Evolutionary conservation across 805 yeast species (phyloP), one percentile per base, ranked within the genome.

Genomic region (Teunomyces panamensis): DNA sequence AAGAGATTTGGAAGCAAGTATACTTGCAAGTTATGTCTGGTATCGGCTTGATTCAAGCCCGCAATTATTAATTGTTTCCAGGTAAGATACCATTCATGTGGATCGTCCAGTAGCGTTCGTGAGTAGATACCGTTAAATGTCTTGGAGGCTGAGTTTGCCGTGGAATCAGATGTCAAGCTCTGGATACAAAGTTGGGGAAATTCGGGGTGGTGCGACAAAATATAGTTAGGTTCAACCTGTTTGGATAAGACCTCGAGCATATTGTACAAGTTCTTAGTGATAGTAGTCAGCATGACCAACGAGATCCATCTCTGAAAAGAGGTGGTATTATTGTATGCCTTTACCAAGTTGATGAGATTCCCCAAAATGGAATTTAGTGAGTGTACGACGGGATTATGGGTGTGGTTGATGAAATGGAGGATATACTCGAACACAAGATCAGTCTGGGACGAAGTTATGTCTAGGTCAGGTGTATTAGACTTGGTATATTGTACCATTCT

Each of bases 111-210:
- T 16, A 44, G 41, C 14, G 52, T 49, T 13, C 48, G 62, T 28
- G 51, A 50, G 50, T 44, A 69, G 51, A 56, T 49, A 0, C 75
- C 57, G 5, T 70, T 69, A 1, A 85, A 48, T 13, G 83, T 73
- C 56, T 81, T 85, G n/a, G 87, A 83, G 14, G 82, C 73, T 2
- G 85, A 77, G 50, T 81, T 86, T 0, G 94, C 84, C 47, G 89
- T 60, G 0, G 89, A 78, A 53, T 79, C 81, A 1, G 83, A 73
- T 52, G 70, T 65, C 68, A 86, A 81, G 13, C 73, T 63, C 2
- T 65, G 55, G 10, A 86, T 58, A n/a, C 86, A 74, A 8, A 66
- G 66, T 2, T 54, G 54, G 3, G 81, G 63, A 49, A 86, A 81
- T 1, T 53, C 39, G 0, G 86, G 82, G 30, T 73, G 73, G 4